Percentiles rank a stretch among this genome's conserved stretches.
Conservation (phyloP, 2,329 filamentous ascomycete genomes). For the Exophiala bonariae region DNA sequence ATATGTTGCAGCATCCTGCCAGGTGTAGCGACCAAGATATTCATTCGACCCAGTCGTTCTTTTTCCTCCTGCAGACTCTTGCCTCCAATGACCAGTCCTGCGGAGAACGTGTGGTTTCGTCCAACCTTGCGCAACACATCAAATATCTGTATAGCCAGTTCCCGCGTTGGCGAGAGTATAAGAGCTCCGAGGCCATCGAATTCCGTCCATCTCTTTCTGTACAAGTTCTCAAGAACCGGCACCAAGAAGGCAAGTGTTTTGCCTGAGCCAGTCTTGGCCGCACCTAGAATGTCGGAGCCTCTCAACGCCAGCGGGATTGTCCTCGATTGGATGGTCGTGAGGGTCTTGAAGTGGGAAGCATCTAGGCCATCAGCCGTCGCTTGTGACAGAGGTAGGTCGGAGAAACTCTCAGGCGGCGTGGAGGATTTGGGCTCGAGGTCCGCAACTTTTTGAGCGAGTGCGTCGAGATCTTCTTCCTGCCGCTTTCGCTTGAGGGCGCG, state of each 20-base stretch:
- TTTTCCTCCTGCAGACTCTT: conserved; percentile 87
- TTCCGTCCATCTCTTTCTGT: conserved; percentile 85
- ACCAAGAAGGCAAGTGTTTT: conserved; percentile 93
- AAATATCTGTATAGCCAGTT: conserved; percentile 95
- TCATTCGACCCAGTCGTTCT: conserved; percentile 84
- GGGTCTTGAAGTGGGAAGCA: conserved; percentile 80
- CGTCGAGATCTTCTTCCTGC: conserved; percentile 43
- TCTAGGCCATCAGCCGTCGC: conserved; percentile 78
- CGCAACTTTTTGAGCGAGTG: conserved; percentile 43
- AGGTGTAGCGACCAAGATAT: conserved; percentile 93
- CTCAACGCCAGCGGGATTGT: conserved; percentile 88
- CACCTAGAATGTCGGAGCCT: conserved; percentile 83
- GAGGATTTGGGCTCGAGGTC: conserved; percentile 43
- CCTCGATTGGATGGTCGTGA: conserved; percentile 88
- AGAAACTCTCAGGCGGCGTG: conserved; percentile 65
- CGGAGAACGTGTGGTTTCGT: conserved; percentile 84
- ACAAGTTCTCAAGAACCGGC: conserved; percentile 88
- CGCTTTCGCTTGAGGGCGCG: conserved; percentile 47
- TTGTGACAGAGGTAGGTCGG: conserved; percentile 81
- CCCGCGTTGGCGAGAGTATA: conserved; percentile 89
- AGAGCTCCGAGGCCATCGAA: conserved; percentile 88
- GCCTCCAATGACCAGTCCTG: conserved; percentile 89
- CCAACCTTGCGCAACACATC: conserved; percentile 90
- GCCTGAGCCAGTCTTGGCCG: conserved; percentile 91
- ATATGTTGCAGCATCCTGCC: conserved; percentile 94